A percentile compares a stretch with the other conserved stretches of the same genome.
These are phyloP conservation scores for Cryphonectria japonica DNA, from an alignment of 2,329 filamentous ascomycete species.

Conservation along the genomic window DNA sequence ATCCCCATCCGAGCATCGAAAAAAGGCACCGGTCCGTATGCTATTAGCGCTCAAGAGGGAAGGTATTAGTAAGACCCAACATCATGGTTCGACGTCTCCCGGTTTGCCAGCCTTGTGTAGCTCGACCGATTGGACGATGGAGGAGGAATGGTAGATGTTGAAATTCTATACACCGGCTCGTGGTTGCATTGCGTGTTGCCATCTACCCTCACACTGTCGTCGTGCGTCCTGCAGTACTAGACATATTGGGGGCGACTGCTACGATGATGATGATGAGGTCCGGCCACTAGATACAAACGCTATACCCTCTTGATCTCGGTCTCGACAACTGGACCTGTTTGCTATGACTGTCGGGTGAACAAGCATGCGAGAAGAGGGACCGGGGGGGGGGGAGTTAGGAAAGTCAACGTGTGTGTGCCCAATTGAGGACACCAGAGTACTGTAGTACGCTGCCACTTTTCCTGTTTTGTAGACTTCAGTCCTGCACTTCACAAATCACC, in stretches of 20 bases:
- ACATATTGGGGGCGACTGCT: neutral
- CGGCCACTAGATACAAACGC: neutral
- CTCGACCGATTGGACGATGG: neutral
- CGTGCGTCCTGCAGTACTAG: neutral
- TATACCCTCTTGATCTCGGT: neutral
- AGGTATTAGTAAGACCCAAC: neutral
- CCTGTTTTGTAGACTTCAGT: neutral
- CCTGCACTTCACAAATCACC: neutral
- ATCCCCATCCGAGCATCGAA: neutral
- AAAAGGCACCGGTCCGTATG: neutral
- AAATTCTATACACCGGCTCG: neutral
- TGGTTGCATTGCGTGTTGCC: neutral
- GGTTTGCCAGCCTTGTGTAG: neutral
- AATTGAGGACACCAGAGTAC: neutral
- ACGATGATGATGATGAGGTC: neutral
- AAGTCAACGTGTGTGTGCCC: neutral
- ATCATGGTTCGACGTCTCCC: neutral
- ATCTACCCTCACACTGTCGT: neutral
- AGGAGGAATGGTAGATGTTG: neutral
- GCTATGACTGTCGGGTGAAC: neutral
- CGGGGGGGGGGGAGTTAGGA: too few relatives aligned
- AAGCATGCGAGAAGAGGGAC: neutral
- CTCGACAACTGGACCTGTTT: neutral
- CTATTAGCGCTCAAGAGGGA: neutral
- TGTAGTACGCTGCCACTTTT: slow-evolving; percentile 1